Evolutionary conservation across 441 rosid species (phyloP).

Genomic region (Flueggea neowawraea): DNA sequence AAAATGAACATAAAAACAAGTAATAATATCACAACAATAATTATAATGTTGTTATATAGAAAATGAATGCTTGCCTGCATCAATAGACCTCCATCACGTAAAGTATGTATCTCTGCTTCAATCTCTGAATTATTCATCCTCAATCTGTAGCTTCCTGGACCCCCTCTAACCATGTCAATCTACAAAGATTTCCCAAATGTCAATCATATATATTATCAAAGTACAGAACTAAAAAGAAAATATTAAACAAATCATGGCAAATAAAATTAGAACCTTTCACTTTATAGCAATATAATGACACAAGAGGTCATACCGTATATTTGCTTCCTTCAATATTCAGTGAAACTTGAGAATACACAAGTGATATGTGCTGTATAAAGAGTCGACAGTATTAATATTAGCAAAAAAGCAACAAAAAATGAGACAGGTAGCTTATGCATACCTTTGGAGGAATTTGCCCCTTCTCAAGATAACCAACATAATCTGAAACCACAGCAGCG

Average conservation of each 20-base stretch:
- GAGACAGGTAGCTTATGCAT: constrained; percentile 5
- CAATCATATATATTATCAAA: constrained; percentile 5
- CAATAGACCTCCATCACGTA: constrained; percentile 99
- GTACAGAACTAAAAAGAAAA: neutral
- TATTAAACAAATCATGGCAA: neutral
- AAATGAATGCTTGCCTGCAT: constrained; percentile 85
- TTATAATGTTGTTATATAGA: neutral
- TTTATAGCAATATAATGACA: constrained; percentile 11
- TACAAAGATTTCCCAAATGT: constrained; percentile 30
- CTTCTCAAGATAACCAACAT: constrained; percentile 97
- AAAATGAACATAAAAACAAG: neutral
- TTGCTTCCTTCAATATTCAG: constrained; percentile 99
- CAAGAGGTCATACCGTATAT: constrained; percentile 64
- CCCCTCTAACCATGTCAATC: constrained; percentile 98
- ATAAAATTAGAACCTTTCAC: constrained; percentile 5
- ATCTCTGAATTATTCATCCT: constrained; percentile 91
- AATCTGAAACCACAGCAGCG: constrained; percentile 97
- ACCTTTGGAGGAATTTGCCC: constrained; percentile 99
- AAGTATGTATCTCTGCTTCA: constrained; percentile 97
- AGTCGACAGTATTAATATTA: constrained; percentile 19
- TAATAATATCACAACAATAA: constrained; percentile 6
- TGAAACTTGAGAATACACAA: constrained; percentile 95
- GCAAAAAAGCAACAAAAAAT: constrained; percentile 8
- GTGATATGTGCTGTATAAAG: constrained; percentile 87
- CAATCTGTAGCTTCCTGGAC: constrained; percentile 91